Percentiles rank a stretch among this genome's conserved stretches.
These are phyloP conservation scores for Vinca minor DNA, from an alignment of 257 asterid species.

Conservation along the genomic window DNA sequence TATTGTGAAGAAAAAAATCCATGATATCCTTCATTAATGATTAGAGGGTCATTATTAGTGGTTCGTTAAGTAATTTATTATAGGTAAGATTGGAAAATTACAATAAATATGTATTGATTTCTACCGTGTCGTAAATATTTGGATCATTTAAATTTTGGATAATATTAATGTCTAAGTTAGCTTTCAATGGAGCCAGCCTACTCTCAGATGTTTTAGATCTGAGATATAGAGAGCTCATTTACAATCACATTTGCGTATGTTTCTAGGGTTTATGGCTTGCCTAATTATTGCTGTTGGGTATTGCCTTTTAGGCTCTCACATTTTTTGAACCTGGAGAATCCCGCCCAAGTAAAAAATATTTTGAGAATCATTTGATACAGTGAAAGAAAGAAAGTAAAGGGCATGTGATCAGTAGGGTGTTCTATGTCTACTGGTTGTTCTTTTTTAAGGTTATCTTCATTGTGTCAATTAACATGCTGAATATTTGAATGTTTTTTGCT, in stretches of 20 bases:
- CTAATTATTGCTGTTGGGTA: neutral
- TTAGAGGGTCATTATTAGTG: too few species aligned
- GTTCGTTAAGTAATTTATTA: too few species aligned
- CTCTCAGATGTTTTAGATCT: neutral
- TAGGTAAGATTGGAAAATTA: too few species aligned
- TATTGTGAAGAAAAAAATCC: too few species aligned
- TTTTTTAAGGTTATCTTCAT: neutral
- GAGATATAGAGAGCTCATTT: neutral
- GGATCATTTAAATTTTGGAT: neutral
- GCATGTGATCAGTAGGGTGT: neutral
- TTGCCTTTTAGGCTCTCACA: neutral
- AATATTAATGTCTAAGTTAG: neutral
- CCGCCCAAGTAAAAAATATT: neutral
- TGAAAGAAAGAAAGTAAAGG: neutral
- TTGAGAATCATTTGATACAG: neutral
- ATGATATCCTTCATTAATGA: too few species aligned
- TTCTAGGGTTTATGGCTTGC: neutral
- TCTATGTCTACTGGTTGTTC: neutral
- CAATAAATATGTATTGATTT: too few species aligned
- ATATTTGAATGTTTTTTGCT: constrained; percentile 3
- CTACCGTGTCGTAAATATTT: too few species aligned
- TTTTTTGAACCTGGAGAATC: neutral
- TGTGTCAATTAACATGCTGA: neutral
- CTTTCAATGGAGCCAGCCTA: neutral
- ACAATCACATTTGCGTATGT: neutral